Conservation (phyloP, 768 basidiomycete genomes). For the Amanita fuliginea region DNA sequence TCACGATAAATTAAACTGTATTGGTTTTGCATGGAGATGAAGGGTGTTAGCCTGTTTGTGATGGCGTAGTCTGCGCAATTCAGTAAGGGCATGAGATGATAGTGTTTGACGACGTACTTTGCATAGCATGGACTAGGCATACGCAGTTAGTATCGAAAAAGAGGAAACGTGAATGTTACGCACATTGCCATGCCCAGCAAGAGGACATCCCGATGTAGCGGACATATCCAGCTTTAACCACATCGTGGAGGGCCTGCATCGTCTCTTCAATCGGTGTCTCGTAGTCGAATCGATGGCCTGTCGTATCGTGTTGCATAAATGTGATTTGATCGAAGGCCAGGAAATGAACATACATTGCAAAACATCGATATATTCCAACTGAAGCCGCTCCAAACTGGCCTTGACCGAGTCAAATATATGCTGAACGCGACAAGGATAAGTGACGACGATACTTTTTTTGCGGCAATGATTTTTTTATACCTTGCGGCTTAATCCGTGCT, state of each 20-base stretch:
- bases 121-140: slow-evolving; percentile 3
- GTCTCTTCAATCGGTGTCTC: slow-evolving; percentile 31
- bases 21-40: slow-evolving; percentile 60
- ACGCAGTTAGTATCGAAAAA: background rate
- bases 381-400: slow-evolving; percentile 36
- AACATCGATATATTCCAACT: slow-evolving; percentile 50
- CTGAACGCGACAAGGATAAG: slow-evolving; percentile 13
- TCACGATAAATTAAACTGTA: slow-evolving; percentile 51
- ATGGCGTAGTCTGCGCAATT: slow-evolving; percentile 41
- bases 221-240: slow-evolving; percentile 34
- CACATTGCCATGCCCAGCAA: slow-evolving; percentile 40
- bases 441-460: background rate
- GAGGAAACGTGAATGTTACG: slow-evolving; percentile 8
- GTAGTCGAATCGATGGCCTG: slow-evolving; percentile 22
- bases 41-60: slow-evolving; percentile 41
- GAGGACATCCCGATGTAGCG: slow-evolving; percentile 31
- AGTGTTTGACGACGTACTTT: background rate
- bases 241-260: slow-evolving; percentile 39
- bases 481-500: slow-evolving; percentile 27
- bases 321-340: too few species aligned
- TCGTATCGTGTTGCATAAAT: too few species aligned
- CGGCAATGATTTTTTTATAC: slow-evolving; percentile 12
- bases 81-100: background rate
- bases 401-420: slow-evolving; percentile 44
- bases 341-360: slow-evolving; percentile 27